A percentile compares a stretch with the other conserved stretches of the same genome.
Evolutionary conservation across 805 yeast genomes (phyloP).

Genomic region (Teunomyces barrocoloradensis): DNA sequence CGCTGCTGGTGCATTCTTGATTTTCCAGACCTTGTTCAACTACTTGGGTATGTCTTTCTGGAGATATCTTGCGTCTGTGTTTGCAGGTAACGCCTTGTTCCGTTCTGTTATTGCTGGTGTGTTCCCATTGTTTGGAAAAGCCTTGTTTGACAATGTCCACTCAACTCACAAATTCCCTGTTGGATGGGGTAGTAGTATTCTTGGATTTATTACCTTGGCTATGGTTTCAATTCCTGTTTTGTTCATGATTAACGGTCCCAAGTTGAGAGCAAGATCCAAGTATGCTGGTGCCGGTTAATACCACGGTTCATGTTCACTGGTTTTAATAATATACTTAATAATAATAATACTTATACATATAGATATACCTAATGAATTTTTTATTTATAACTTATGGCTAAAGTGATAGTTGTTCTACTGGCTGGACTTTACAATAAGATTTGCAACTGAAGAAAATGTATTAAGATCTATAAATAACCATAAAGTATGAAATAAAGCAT

Average conservation of each 20-base stretch:
- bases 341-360: too few relatives aligned
- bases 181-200: constrained; percentile 54
- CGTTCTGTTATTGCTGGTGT: constrained; percentile 54
- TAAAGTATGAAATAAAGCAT: not conserved
- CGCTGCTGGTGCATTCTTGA: constrained; percentile 19
- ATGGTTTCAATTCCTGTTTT: constrained; percentile 49
- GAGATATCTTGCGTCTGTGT: constrained; percentile 54
- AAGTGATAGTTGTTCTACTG: too few relatives aligned
- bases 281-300: constrained; percentile 22
- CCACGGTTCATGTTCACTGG: too few relatives aligned
- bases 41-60: constrained; percentile 50
- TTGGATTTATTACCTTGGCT: constrained; percentile 44
- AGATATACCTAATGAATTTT: too few relatives aligned
- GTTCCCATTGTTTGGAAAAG: constrained; percentile 63
- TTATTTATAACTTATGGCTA: too few relatives aligned
- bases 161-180: constrained; percentile 48
- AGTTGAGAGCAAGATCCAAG: constrained; percentile 42
- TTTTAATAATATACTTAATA: too few relatives aligned
- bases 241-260: constrained; percentile 44
- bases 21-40: constrained; percentile 53
- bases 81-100: constrained; percentile 54
- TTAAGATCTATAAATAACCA: constrained; percentile 3
- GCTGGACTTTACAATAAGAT: not conserved
- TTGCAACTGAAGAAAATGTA: not conserved
- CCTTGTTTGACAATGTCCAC: constrained; percentile 52